Percentiles rank a stretch among this genome's conserved stretches.
These are phyloP conservation scores for Talaromyces piceae DNA, from an alignment of 2,329 filamentous ascomycete genomes.

Conservation along the genomic window DNA sequence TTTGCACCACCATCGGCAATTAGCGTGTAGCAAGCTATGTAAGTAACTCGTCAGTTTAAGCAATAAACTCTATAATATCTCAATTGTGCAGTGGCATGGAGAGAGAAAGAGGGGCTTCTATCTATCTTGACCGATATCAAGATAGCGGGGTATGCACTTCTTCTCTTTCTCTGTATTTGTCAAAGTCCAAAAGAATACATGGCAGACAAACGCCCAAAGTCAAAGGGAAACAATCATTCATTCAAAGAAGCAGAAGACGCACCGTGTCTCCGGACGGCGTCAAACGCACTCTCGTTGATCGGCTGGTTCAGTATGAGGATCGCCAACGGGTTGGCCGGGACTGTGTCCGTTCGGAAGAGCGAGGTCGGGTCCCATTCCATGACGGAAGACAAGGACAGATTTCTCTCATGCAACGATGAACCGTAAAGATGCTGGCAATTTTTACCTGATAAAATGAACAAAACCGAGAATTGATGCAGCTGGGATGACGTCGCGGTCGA, in stretches of 20 bases:
- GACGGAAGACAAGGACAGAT: not conserved
- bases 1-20: constrained; percentile 93
- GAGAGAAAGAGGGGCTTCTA: not conserved
- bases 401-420: not conserved
- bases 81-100: not conserved
- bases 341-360: constrained; percentile 27
- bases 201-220: not conserved
- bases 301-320: constrained; percentile 58
- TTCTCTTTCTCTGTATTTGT: not conserved
- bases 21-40: constrained; percentile 56
- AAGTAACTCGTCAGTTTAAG: not conserved
- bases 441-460: not conserved
- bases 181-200: not conserved
- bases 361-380: constrained; percentile 36
- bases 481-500: not conserved
- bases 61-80: too few relatives aligned
- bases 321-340: constrained; percentile 31
- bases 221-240: not conserved
- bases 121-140: not conserved
- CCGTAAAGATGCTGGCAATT: too few relatives aligned
- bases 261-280: constrained; percentile 32
- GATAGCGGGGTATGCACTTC: not conserved
- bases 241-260: too few relatives aligned
- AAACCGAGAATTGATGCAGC: not conserved
- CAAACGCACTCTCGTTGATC: constrained; percentile 40